A percentile compares a stretch with the other conserved stretches of the same genome.
phyloP scores from a whole-genome alignment of 2,329 filamentous ascomycete genomes.

The Exophiala dermatitidis region DNA sequence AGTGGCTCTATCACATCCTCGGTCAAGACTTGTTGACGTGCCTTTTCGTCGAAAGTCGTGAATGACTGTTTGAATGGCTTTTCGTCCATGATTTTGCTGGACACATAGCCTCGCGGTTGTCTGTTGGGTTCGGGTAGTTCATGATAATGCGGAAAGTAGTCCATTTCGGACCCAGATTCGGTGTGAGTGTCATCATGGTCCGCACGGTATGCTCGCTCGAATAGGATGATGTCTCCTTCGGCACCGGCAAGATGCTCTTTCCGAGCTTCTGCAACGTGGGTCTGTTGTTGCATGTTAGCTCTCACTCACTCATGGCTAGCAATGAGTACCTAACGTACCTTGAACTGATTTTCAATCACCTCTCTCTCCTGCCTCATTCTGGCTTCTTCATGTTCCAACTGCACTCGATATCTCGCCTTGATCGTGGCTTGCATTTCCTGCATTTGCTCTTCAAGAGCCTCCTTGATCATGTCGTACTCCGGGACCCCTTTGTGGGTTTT shows the following conservation, averaged over 20 bases:
- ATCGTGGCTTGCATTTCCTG: constrained; percentile 28
- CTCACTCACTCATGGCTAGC: too few relatives aligned
- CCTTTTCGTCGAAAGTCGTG: constrained; percentile 22
- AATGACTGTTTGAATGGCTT: constrained; percentile 23
- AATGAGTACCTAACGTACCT: constrained; percentile 12
- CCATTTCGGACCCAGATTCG: constrained; percentile 32
- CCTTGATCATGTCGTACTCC: constrained; percentile 35
- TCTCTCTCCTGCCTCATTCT: constrained; percentile 31
- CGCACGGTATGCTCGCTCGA: constrained; percentile 35
- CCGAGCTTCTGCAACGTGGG: constrained; percentile 25
- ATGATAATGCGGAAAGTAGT: constrained; percentile 26
- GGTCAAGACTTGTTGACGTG: constrained; percentile 23
- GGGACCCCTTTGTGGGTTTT: constrained; percentile 36
- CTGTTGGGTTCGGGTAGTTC: constrained; percentile 23
- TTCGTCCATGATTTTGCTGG: constrained; percentile 24
- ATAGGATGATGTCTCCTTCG: constrained; percentile 36
- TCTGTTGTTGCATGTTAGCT: constrained; percentile 27
- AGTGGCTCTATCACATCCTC: constrained; percentile 26
- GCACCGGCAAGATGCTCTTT: constrained; percentile 36
- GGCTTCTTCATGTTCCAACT: constrained; percentile 30
- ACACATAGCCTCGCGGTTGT: constrained; percentile 24
- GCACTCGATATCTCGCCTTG: constrained; percentile 32
- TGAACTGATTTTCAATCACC: constrained; percentile 31
- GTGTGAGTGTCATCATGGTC: constrained; percentile 39
- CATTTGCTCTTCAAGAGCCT: constrained; percentile 30